Percentiles rank a stretch among this genome's conserved stretches.
Conservation (phyloP, 208 protist species). For the Leishmania tarentolae region DNA sequence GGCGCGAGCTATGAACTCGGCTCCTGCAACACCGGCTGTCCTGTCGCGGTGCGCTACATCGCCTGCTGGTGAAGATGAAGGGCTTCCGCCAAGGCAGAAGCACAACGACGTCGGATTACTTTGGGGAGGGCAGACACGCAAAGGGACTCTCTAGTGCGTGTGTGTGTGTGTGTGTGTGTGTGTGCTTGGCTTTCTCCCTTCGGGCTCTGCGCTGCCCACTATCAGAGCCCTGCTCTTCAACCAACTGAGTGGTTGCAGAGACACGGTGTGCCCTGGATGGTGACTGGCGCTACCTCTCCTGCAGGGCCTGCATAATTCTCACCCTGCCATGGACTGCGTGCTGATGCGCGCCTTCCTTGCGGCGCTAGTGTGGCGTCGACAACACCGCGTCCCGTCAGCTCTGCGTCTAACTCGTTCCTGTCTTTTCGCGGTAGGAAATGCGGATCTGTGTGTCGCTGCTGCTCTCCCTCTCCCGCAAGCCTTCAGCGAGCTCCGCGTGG, state of each 20-base stretch:
- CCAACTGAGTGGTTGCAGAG: neutral
- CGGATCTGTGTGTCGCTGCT: neutral
- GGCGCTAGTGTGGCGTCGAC: neutral
- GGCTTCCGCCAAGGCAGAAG: neutral
- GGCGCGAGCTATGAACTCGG: neutral
- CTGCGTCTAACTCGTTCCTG: neutral
- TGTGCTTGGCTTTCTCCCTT: neutral
- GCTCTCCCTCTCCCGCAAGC: neutral
- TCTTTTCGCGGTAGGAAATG: neutral
- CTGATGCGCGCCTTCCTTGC: neutral
- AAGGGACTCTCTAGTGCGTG: neutral
- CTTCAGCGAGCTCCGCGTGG: neutral
- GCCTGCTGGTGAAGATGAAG: neutral
- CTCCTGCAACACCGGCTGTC: neutral
- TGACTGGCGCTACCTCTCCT: neutral
- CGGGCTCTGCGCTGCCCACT: neutral
- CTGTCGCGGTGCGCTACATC: no score
- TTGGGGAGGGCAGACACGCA: neutral
- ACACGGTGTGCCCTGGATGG: neutral
- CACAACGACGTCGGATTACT: neutral
- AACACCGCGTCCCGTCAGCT: neutral
- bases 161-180: neutral
- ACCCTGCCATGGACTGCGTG: neutral
- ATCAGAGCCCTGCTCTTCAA: neutral
- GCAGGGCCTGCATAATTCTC: neutral